Evolutionary conservation across 2,329 filamentous ascomycete genomes (phyloP), one percentile per base, ranked within the genome.

Genomic region (Emericellopsis cladophorae): DNA sequence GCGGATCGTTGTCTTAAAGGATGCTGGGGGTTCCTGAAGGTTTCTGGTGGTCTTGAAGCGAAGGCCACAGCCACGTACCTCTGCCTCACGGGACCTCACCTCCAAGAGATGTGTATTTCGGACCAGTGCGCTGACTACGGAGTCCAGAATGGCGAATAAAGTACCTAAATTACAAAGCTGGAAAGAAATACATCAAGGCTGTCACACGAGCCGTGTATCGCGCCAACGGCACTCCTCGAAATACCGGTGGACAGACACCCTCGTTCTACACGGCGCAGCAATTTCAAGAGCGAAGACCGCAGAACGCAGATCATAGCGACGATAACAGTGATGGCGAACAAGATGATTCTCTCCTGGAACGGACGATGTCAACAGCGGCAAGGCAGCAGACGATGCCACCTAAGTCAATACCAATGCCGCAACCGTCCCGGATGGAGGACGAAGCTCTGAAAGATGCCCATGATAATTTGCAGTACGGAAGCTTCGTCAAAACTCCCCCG

Each of bases 81-180:
- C 12, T 11, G 35, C 14, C 12, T 15, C 3, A 3, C 14, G 35
- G 18, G 7, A 36, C 4, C 39, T 35, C 8, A 35, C 21, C 23
- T 16, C 12, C 29, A 22, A 5, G 9, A 8, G n/a, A n/a, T 35
- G 14, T 21, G 33, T 5, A 35, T 15, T 11, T 35, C 7, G 9
- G 14, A 35, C 14, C 8, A 21, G 3, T 21, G 11, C 8, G 36
- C 36, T 37, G 21, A 37, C 21, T 10, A 10, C 16, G 10, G 11
- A 24, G 14, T 12, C 23, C 49, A 81, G 77, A 96, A 75, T 96
- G 90, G 90, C 79, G 84, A 54, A 75, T 81, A 59, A 94, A 95
- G 61, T 96, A 95, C 60, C 74, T 96, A 51, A 79, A 95, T 62
- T 96, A 96, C 70, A 95, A 94, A 72, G 79, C 79, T 42, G 90